A percentile compares a stretch with the other conserved stretches of the same genome.
These are phyloP conservation scores for Pinus taeda DNA, from an alignment of 75 land plant genomes.

Conservation along the genomic window DNA sequence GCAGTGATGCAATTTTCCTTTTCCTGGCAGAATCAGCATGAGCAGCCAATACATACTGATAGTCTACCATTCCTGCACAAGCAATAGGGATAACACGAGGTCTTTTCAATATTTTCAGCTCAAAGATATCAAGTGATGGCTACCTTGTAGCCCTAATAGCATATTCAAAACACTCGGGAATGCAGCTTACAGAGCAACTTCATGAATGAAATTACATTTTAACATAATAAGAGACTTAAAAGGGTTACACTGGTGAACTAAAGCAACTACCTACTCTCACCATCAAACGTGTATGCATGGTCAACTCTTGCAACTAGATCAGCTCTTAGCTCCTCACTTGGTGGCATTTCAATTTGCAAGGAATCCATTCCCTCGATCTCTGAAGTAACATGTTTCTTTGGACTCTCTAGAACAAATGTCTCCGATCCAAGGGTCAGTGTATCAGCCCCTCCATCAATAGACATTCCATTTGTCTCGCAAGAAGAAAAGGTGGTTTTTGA, in stretches of 20 bases:
- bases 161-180: neutral
- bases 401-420: slow-evolving; percentile 2
- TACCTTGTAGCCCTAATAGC: neutral
- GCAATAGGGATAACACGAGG: neutral
- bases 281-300: slow-evolving; percentile 78
- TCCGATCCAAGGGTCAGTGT: neutral
- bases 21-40: slow-evolving; percentile 66
- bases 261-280: slow-evolving; percentile 32
- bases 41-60: slow-evolving; percentile 81
- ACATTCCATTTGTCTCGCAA: neutral
- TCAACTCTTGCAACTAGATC: slow-evolving; percentile 76
- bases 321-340: slow-evolving; percentile 32
- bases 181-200: neutral
- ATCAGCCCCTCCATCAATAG: slow-evolving; percentile 10
- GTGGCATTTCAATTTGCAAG: slow-evolving; percentile 9
- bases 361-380: slow-evolving; percentile 2
- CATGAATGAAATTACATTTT: neutral
- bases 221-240: neutral
- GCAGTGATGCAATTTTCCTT: too few species aligned
- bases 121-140: neutral
- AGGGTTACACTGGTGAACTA: neutral
- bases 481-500: neutral
- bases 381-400: neutral
- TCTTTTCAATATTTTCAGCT: neutral
- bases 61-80: slow-evolving; percentile 85